These are phyloP conservation scores for Phytophthora nicotianae DNA, from an alignment of 352 stramenopile species.

Conservation along the genomic window DNA sequence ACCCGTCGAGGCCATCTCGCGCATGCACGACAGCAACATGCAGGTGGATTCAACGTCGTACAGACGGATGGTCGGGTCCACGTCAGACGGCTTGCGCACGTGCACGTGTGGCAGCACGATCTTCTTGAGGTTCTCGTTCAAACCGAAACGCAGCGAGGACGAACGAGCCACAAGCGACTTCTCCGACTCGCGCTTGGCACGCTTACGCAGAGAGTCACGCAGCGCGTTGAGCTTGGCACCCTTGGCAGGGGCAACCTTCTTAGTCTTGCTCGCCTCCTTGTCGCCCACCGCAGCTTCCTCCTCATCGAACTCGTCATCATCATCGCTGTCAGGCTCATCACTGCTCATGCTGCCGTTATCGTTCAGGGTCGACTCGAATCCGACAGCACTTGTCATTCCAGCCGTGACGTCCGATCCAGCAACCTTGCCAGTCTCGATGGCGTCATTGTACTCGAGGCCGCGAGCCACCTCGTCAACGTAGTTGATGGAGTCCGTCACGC, in stretches of 20 bases:
- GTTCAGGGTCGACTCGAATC: slow-evolving; percentile 64
- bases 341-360: slow-evolving; percentile 47
- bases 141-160: slow-evolving; percentile 48
- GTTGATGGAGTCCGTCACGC: no score
- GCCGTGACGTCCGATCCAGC: neutral
- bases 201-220: slow-evolving; percentile 59
- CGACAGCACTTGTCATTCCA: slow-evolving; percentile 57
- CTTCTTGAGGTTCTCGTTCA: slow-evolving; percentile 73
- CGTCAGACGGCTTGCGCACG: slow-evolving; percentile 73
- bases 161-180: slow-evolving; percentile 51
- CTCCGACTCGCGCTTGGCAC: slow-evolving; percentile 32
- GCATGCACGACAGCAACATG: slow-evolving; percentile 80
- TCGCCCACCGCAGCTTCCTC: no score
- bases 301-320: slow-evolving; percentile 42
- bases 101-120: slow-evolving; percentile 76
- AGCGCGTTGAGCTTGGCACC: no score
- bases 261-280: no score
- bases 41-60: slow-evolving; percentile 86
- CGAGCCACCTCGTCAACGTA: slow-evolving; percentile 7
- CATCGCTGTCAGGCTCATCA: slow-evolving; percentile 51
- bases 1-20: slow-evolving; percentile 82
- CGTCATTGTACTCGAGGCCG: slow-evolving; percentile 3
- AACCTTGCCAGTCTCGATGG: neutral
- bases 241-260: no score
- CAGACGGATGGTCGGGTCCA: slow-evolving; percentile 80